Evolutionary conservation across 164 flowering plant species (phyloP).

Genomic region (Vitis rupestris): DNA sequence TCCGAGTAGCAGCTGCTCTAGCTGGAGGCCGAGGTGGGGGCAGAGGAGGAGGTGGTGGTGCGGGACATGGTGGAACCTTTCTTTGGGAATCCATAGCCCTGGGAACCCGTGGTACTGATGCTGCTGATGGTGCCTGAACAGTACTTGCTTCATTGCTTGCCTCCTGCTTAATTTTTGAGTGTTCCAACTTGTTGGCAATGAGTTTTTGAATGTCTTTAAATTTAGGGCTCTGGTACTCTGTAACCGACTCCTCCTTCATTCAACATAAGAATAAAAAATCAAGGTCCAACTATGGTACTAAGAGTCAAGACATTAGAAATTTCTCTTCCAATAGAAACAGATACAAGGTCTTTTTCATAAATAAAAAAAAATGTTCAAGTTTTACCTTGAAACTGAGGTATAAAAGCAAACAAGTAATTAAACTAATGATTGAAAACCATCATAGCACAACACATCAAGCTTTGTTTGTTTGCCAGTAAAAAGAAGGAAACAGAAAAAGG

Average conservation of each 20-base stretch:
- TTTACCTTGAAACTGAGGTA: background rate
- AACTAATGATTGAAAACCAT: no score
- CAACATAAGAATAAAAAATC: conserved; percentile 7
- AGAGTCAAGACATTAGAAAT: no score
- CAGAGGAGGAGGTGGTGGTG: conserved; percentile 34
- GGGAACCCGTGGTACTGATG: conserved; percentile 6
- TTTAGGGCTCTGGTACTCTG: conserved; percentile 27
- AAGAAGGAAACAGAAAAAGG: no score
- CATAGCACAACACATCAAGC: no score
- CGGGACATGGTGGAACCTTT: conserved; percentile 13
- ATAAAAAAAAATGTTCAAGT: no score
- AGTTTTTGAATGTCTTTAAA: conserved; percentile 53
- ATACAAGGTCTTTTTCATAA: no score
- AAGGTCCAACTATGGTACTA: background rate
- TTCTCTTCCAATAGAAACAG: no score
- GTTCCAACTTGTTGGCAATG: conserved; percentile 44
- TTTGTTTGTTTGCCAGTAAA: no score
- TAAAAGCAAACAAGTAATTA: background rate
- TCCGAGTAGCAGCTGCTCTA: conserved; percentile 31
- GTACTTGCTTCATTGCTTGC: conserved; percentile 11
- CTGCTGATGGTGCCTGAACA: conserved; percentile 13
- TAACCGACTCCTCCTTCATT: conserved; percentile 30
- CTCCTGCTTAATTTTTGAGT: conserved; percentile 24
- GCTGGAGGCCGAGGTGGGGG: conserved; percentile 25
- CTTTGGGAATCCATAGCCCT: conserved; percentile 15